Evolutionary conservation across 1,139 yeast species (phyloP), one percentile per base, ranked within the genome.

Genomic region (Geotrichum restrictum): DNA sequence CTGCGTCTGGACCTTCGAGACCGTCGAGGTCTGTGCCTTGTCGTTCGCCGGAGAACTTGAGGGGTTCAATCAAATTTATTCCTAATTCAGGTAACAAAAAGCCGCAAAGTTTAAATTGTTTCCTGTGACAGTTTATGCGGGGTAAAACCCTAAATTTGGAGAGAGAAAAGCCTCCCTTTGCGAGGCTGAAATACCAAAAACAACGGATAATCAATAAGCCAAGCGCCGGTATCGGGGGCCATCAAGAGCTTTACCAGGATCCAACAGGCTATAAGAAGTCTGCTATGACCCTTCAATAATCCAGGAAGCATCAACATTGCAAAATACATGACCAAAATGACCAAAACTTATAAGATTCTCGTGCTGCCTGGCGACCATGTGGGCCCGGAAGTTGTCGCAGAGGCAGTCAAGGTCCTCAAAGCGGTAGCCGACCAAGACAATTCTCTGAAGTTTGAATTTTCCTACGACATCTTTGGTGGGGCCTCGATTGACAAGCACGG

Each of bases 401-500:
- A 88, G 73, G 95, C 96, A 47, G 81, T 87, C 61, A 88, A 88
- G 69, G 93, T 88, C 43, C 75, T 88, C 56, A 74, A 79, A 50
- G 86, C 91, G 45, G 83, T 88, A 63, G 80, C 80, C 61, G 75
- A 74, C 56, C 77, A 69, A 54, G 37, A 19, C 34, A 31, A 40
- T 14, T 21, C 27, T 13, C 39, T 53, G 14, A 39, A 50, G 29
- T 85, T 88, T 65, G 78, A 82, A 50, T 84, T 85, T 66, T 76
- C 83, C 60, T 73, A 81, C 58, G 93, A 87, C 63, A 75, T 88
- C 63, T 87, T 88, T 62, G 96, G 96, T 55, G 96, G 96, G 60
- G 94, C 95, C 53, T 91, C 96, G 45, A 88, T 88, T 64, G 96
- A 88, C 67, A 94, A 93, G 54, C 82, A 91, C 49, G 96, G 96